Base-by-base conservation (phyloP, 2,329 filamentous ascomycete genomes). In the Fusarium proliferatum region DNA sequence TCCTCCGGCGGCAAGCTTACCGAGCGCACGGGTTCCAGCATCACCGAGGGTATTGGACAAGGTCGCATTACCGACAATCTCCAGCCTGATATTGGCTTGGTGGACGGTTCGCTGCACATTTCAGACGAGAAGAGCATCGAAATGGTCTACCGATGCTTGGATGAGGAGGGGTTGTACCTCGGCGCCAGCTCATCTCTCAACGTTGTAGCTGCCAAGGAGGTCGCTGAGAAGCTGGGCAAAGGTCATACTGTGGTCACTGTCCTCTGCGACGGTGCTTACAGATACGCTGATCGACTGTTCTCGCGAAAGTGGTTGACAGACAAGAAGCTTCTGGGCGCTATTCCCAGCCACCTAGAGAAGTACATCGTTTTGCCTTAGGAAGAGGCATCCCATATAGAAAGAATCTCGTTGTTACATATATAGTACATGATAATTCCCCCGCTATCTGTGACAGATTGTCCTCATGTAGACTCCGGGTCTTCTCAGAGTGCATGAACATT, bases 1-100 rank as follows among this genome's bases (percentile, higher is more conserved):
- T 88, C 90, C 67, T 95, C 92, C 21, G 95, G 95, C 17, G 95
- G 95, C 43, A 92, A 93, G 81, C 86, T 98, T 61, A 86, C 86
- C n/a, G 96, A 98, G 80, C 89, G 96, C 57, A 86, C 86, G 6
- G 96, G 96, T 15, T 92, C 93, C 61, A 96, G 93, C 79, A 98
- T 99, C 84, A 99, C 96, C 6, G 96, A 99, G 85, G 96, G 96
- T 30, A 99, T 99, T 79, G 96, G 96, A 26, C 96, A 98, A 85
- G 96, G 96, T 42, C 93, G 96, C 59, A 90, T 99, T 58, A 99
- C 96, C n/a, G 94, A 97, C 80, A 99, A 99, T 84, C 85, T 99
- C 73, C 87, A 90, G 83, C 93, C 93, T 8, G 96, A 99, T 79
- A 88, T 99, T 65, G 92, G 88, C 69, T 86, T 97, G 49, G 80